These are phyloP conservation scores for Candida sp. DNA, from an alignment of 1,139 yeast species.

Conservation along the genomic window DNA sequence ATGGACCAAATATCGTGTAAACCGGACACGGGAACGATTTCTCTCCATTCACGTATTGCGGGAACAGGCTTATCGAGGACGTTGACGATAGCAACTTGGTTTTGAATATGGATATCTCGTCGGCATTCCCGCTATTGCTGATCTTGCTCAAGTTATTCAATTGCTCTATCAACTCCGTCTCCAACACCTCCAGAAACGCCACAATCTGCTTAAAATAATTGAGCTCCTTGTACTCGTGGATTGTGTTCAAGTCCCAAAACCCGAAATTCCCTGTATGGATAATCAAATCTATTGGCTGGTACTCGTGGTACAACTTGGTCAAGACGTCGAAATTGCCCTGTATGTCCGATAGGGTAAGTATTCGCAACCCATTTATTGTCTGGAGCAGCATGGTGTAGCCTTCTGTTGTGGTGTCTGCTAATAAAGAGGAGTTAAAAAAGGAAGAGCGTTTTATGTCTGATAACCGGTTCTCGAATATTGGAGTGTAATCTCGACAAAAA, in stretches of 20 bases:
- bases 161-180: slow-evolving; percentile 46
- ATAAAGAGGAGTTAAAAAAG: not conserved
- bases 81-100: slow-evolving; percentile 29
- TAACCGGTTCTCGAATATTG: slow-evolving; percentile 1
- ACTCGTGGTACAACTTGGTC: slow-evolving; percentile 20
- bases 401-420: not conserved
- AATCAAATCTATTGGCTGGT: slow-evolving; percentile 32
- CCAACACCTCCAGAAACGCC: slow-evolving; percentile 66
- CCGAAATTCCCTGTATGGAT: slow-evolving; percentile 86
- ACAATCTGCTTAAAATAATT: slow-evolving; percentile 66
- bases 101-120: slow-evolving; percentile 37
- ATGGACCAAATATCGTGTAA: slow-evolving; percentile 76
- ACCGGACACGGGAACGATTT: slow-evolving; percentile 61
- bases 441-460: not conserved
- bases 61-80: slow-evolving; percentile 36
- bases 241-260: slow-evolving; percentile 65
- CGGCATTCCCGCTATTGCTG: slow-evolving; percentile 16
- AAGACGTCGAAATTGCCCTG: slow-evolving; percentile 36
- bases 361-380: slow-evolving; percentile 12
- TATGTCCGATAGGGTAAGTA: slow-evolving; percentile 35
- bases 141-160: slow-evolving; percentile 51
- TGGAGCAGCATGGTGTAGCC: slow-evolving; percentile 3
- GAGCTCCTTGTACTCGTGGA: slow-evolving; percentile 52
- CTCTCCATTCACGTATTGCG: slow-evolving; percentile 51
- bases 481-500: slow-evolving; percentile 2